Evolutionary conservation across 768 basidiomycete genomes (phyloP).

Genomic region (Mycena rosella): DNA sequence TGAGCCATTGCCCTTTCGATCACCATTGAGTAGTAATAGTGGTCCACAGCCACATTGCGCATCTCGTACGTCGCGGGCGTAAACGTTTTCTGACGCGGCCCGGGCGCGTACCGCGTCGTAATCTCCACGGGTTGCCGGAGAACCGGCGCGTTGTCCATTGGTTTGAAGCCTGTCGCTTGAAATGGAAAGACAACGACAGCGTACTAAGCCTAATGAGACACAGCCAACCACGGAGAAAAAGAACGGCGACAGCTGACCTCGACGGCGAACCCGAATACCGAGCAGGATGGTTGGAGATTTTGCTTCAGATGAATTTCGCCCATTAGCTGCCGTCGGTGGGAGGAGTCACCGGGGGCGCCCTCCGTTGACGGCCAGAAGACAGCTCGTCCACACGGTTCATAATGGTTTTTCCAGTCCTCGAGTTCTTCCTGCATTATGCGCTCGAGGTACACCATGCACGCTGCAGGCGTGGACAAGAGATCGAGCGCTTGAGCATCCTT

Average conservation of each 20-base stretch:
- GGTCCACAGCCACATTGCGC: conserved; percentile 21
- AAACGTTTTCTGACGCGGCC: conserved; percentile 29
- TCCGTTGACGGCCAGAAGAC: conserved; percentile 35
- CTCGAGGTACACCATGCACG: conserved; percentile 31
- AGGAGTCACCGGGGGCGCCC: conserved; percentile 16
- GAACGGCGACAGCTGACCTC: conserved; percentile 18
- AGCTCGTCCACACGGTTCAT: conserved; percentile 30
- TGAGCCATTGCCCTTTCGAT: conserved; percentile 2
- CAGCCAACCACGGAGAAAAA: background rate
- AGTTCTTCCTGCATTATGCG: conserved; percentile 15
- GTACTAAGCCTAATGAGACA: conserved; percentile 21
- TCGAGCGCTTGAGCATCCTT: conserved; percentile 31
- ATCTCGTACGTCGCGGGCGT: conserved; percentile 24
- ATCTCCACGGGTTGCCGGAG: conserved; percentile 30
- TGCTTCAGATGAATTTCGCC: conserved; percentile 33
- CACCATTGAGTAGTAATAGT: conserved; percentile 32
- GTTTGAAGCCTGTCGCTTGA: conserved; percentile 33
- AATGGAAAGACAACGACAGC: conserved; percentile 33
- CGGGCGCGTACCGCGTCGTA: conserved; percentile 29
- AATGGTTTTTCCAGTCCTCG: background rate
- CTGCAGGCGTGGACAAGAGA: conserved; percentile 23
- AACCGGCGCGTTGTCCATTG: conserved; percentile 21
- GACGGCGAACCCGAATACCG: conserved; percentile 23
- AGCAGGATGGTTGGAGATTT: conserved; percentile 24
- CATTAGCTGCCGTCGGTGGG: conserved; percentile 28